These are phyloP conservation scores for Trichoderma sp. DNA, from an alignment of 2,329 filamentous ascomycete species.

Conservation along the genomic window DNA sequence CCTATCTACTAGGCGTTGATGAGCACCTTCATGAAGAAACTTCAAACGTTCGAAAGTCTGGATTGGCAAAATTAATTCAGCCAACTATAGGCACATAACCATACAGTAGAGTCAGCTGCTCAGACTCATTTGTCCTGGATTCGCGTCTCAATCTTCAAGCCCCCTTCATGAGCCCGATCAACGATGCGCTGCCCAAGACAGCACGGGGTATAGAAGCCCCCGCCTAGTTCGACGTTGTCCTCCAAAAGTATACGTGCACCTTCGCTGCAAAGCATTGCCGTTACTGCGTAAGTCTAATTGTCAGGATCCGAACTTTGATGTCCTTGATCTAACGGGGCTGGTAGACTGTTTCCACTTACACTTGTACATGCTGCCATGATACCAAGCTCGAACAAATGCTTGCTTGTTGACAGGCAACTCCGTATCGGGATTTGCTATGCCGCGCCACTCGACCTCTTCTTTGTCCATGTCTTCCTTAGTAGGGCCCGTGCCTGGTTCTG, in stretches of 20 bases:
- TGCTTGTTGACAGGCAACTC: constrained; percentile 49
- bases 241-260: constrained; percentile 68
- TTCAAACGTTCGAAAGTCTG: too few species aligned
- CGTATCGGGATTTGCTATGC: constrained; percentile 64
- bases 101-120: too few species aligned
- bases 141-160: constrained; percentile 65
- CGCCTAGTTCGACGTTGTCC: constrained; percentile 62
- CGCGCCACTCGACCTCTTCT: constrained; percentile 66
- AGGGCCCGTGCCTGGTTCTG: constrained; percentile 60
- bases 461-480: constrained; percentile 56
- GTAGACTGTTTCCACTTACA: constrained; percentile 51
- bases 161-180: constrained; percentile 62
- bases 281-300: constrained; percentile 53
- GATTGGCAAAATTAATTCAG: background rate
- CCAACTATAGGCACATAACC: background rate
- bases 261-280: constrained; percentile 65
- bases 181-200: constrained; percentile 70
- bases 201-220: constrained; percentile 73
- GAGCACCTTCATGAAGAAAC: too few species aligned
- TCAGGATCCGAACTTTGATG: background rate
- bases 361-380: constrained; percentile 66
- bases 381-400: constrained; percentile 60
- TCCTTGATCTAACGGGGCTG: background rate
- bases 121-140: constrained; percentile 35
- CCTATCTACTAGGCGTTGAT: too few species aligned